Evolutionary conservation across 192 early-diverging fungal species (phyloP), one percentile per base, ranked within the genome.

Genomic region (Backusella circina): DNA sequence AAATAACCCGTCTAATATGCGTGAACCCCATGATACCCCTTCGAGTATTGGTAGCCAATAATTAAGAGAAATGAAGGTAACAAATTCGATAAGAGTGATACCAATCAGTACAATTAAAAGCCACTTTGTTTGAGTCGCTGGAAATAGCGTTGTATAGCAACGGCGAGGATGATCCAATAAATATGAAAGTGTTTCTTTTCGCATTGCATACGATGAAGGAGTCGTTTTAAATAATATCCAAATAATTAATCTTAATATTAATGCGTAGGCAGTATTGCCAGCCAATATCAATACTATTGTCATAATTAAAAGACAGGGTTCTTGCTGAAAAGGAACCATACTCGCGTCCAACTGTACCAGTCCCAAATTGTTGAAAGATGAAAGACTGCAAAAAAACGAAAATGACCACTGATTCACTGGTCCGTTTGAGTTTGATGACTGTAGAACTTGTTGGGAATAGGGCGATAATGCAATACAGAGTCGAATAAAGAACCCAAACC

Each of bases 331-430:
- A 2, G 80, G 80, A 1, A 72, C 64, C 72, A 82, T 77, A 47
- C 76, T 78, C 2, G 57, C 74, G 61, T 82, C 73, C 6, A 75
- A 26, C 1, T 47, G 70, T 2, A 66, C 26, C 10, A 82, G 8
- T 23, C 80, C 80, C 12, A 78, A 31, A n/a, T 82, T 82, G 12
- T 82, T 82, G 50, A 82, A 82, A 2, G 76, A 69, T 18, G 80
- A 74, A 4, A 82, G 38, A 7, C 65, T 47, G 5, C 32, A 32
- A 21, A 82, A 82, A 50, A 82, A 82, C 21, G 80, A 77, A 30
- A 78, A 77, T 10, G 71, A 73, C 80, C 80, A 82, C 2, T 41
- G 47, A 37, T 82, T 70, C 12, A 75, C 33, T 13, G 80, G 51
- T 9, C 50, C 38, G 8, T 28, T 35, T 21, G 35, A 8, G 51